Conservation (phyloP, 2,329 filamentous ascomycete species). For the Claviceps arundinis region DNA sequence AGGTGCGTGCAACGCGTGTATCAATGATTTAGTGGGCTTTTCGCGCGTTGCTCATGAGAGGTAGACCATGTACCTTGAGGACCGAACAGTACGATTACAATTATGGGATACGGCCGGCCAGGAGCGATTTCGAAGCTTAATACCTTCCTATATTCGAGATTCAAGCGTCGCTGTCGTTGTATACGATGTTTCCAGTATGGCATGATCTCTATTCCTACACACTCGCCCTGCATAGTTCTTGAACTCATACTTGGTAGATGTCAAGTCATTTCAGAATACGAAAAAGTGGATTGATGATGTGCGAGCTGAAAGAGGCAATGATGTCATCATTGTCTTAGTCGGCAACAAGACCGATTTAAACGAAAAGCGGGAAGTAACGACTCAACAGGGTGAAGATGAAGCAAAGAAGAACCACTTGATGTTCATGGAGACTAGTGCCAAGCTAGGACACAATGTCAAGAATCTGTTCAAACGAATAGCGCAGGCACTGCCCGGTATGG, state of each 20-base stretch:
- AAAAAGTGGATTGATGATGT: slow-evolving; percentile 99
- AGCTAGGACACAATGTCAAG: slow-evolving; percentile 97
- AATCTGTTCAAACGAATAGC: slow-evolving; percentile 95
- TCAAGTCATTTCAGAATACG: slow-evolving; percentile 96
- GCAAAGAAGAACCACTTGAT: slow-evolving; percentile 96
- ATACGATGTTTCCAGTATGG: slow-evolving; percentile 84
- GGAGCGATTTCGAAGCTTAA: slow-evolving; percentile 91
- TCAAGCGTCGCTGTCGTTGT: slow-evolving; percentile 96
- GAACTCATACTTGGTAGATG: slow-evolving; percentile 36
- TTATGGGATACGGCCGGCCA: slow-evolving; percentile 98
- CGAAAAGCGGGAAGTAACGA: slow-evolving; percentile 95
- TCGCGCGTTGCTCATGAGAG: slow-evolving; percentile 1
- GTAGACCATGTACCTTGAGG: slow-evolving; percentile 96
- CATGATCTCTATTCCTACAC: slow-evolving; percentile 3
- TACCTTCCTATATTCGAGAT: slow-evolving; percentile 97
- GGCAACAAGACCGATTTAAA: slow-evolving; percentile 99
- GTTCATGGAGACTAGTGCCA: slow-evolving; percentile 98
- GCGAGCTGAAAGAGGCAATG: slow-evolving; percentile 87
- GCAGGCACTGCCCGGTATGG: slow-evolving; percentile 94
- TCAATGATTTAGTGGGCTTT: background rate
- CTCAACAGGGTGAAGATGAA: slow-evolving; percentile 91
- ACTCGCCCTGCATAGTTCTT: slow-evolving; percentile 3
- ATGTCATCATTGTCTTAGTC: slow-evolving; percentile 96
- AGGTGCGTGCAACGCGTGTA: slow-evolving; percentile 51
- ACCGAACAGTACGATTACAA: slow-evolving; percentile 91